Base-by-base conservation (phyloP, 2,329 filamentous ascomycete genomes). In the Cladosporium sp. region DNA sequence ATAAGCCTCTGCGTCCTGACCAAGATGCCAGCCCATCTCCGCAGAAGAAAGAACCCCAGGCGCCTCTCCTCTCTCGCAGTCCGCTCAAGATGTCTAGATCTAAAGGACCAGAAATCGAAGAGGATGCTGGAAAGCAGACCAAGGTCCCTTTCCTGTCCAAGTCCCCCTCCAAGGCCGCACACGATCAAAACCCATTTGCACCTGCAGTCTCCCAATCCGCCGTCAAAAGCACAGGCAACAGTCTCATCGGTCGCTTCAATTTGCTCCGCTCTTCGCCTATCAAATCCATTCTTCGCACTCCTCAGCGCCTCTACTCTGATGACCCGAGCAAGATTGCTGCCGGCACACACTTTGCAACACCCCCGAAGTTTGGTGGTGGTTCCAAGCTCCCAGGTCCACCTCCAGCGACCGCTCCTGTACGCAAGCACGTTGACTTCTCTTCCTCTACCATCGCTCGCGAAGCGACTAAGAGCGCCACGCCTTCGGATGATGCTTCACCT, bases 361-460 rank as follows among this genome's bases (percentile, higher is more conserved):
- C 75, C 7, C 63, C 63, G 4, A 62, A 64, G 34, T 41, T 54
- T 19, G 52, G 48, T 37, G 51, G 41, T 7, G 22, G 6, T 13
- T 36, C 20, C 4, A 52, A 57, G 69, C 18, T 38, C 8, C 24
- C 36, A 12, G 22, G 32, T 51, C 64, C 73, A 3, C 65, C 66
- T 20, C 70, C 82, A 49, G 83, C 82, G 4, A 89, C 86, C 1
- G 86, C 86, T 7, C 83, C 84, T 27, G 79, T 83, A 18, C 87
- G 83, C 67, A 95, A 95, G 72, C 85, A 81, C 50, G 88, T 95
- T 30, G 84, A 87, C 44, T 96, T 95, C 62, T 89, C 86, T 0
- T 85, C 84, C 2, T 68, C 30, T 79, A 88, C 57, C 57, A 71
- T 65, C 60, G 67, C 53, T 52, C 61, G 61, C 8, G 58, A 65